phyloP scores from a whole-genome alignment of 1,284 basidiomycete species.

The Sutorius eximius region DNA sequence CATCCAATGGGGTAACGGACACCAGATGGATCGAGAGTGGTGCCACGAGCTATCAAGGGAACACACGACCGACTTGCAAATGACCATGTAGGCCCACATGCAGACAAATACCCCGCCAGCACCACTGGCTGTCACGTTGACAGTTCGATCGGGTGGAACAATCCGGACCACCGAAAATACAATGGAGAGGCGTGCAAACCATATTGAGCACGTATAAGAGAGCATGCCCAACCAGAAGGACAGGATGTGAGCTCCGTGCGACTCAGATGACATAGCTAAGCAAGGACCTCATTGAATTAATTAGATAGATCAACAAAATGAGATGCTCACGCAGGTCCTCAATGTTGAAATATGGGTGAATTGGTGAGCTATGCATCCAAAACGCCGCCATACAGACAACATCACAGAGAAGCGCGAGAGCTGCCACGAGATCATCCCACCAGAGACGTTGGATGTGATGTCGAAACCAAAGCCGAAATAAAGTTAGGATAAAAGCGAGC shows the following conservation, averaged over 20 bases:
- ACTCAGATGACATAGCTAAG: conserved; percentile 13
- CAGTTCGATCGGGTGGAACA: conserved; percentile 19
- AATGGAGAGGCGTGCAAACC: conserved; percentile 35
- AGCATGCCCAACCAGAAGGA: conserved; percentile 23
- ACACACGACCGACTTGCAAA: conserved; percentile 22
- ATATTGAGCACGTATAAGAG: conserved; percentile 27
- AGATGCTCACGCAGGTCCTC: conserved; percentile 17
- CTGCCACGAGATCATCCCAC: conserved; percentile 33
- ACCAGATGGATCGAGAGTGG: background rate
- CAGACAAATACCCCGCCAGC: conserved; percentile 9
- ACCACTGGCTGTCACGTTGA: background rate
- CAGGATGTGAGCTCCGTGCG: conserved; percentile 19
- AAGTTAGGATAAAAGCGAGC: conserved; percentile 19
- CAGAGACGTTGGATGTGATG: conserved; percentile 23
- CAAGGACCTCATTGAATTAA: background rate
- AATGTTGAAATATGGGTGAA: conserved; percentile 8
- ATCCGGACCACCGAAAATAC: conserved; percentile 28
- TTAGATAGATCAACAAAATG: background rate
- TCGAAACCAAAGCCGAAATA: conserved; percentile 33
- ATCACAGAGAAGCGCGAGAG: conserved; percentile 21
- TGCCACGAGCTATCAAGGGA: conserved; percentile 24
- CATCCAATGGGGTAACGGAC: conserved; percentile 21
- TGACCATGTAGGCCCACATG: conserved; percentile 25
- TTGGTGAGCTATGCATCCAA: conserved; percentile 21
- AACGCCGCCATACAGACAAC: conserved; percentile 4